A percentile compares a stretch with the other conserved stretches of the same genome.
Conservation (phyloP, 306 rosid genomes). For the Trifolium repens region DNA sequence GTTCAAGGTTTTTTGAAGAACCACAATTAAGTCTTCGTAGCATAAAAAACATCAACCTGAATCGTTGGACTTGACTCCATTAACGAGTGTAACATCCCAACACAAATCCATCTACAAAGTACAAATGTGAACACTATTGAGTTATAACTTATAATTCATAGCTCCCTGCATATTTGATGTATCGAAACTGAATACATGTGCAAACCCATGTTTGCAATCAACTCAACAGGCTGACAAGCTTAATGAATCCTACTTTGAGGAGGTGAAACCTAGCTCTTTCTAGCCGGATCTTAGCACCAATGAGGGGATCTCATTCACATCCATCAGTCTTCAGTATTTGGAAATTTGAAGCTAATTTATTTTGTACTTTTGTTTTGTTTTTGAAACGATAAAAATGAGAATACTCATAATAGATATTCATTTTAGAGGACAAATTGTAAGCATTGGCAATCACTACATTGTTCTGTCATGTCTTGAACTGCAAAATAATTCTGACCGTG, state of each 20-base stretch:
- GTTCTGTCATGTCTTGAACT: neutral
- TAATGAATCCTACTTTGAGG: neutral
- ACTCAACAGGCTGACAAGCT: neutral
- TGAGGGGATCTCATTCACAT: neutral
- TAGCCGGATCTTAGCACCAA: neutral
- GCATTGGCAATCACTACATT: neutral
- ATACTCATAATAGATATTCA: neutral
- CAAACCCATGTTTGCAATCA: neutral
- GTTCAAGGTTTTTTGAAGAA: neutral
- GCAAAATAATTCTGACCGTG: conserved; percentile 5
- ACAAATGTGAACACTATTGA: neutral
- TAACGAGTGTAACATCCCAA: neutral
- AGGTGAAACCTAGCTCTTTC: neutral
- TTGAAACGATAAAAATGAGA: conserved; percentile 15
- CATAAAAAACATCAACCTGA: neutral
- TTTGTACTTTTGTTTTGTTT: neutral
- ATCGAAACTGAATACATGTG: neutral
- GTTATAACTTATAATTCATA: neutral
- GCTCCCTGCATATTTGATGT: neutral
- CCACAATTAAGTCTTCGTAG: neutral
- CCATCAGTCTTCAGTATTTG: neutral
- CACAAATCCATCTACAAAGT: neutral
- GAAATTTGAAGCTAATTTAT: conserved; percentile 32
- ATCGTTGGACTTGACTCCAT: neutral
- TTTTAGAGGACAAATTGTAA: conserved; percentile 7